These are phyloP conservation scores for Schwanniomyces yamadae DNA, from an alignment of 805 yeast species.

Conservation along the genomic window DNA sequence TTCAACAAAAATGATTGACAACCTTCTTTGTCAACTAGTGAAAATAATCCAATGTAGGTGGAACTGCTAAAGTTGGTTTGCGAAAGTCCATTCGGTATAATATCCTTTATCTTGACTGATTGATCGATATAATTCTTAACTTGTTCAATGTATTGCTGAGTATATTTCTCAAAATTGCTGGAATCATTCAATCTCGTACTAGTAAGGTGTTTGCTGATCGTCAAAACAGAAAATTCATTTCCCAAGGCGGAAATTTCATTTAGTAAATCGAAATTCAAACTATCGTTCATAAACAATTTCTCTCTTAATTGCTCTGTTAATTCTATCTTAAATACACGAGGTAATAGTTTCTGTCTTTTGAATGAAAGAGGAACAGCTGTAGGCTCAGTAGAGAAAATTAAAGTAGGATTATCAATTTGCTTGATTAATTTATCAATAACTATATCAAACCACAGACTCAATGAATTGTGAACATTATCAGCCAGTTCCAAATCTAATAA, in stretches of 20 bases:
- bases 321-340: not conserved
- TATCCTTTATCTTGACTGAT: not conserved
- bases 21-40: not conserved
- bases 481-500: conserved; percentile 5
- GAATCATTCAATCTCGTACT: not conserved
- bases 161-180: not conserved
- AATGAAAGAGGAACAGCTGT: too few species aligned
- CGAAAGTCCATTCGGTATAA: not conserved
- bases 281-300: not conserved
- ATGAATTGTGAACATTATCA: not conserved
- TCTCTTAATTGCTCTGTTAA: not conserved
- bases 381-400: too few species aligned
- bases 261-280: not conserved
- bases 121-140: not conserved
- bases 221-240: not conserved
- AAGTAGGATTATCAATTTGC: too few species aligned
- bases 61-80: not conserved
- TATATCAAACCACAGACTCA: conserved; percentile 3
- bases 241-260: conserved; percentile 1
- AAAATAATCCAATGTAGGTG: conserved; percentile 2
- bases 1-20: conserved; percentile 1
- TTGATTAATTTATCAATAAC: conserved; percentile 1
- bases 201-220: not conserved
- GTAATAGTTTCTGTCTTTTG: conserved; percentile 1
- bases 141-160: not conserved